Evolutionary conservation across 306 rosid genomes (phyloP), one percentile per base, ranked within the genome.

Genomic region (Dalbergia cochinchinensis): DNA sequence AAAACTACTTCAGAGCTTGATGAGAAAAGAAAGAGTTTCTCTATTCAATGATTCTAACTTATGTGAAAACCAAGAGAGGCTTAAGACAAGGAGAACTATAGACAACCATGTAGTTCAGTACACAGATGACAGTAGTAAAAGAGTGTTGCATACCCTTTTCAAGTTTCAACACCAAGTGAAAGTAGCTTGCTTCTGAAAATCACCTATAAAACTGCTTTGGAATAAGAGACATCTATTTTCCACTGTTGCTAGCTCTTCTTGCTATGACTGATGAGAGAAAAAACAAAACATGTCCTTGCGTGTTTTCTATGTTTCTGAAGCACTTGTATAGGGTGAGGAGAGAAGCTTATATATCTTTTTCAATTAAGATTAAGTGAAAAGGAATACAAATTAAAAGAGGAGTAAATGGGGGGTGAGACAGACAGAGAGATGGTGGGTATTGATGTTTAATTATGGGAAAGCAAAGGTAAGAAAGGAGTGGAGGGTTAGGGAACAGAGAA

Each of bases 401-500:
- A 71, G 77, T 50, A 63, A 80, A 78, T 74, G 77, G 74, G 55
- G 44, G 22, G 78, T 41, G 72, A 65, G 76, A 63, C 70, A 71
- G 80, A 81, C 66, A 70, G 59, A 78, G 84, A 77, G 90, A 68
- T 60, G 82, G 82, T 82, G 87, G 84, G 90, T 61, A 66, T 76
- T 79, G 88, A 82, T 85, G 90, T 85, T 83, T 83, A 86, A 85
- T 86, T 79, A 87, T 86, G 87, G 82, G 67, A 86, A 90, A 86
- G 86, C 85, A 82, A 76, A 82, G 87, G 83, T 82, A 57, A 71
- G 85, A 77, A 65, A 78, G 66, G 85, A 71, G 81, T 74, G 85
- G 82, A 42, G 83, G 44, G 86, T 19, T 42, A 60, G 80, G 85
- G 88, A 76, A 84, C 85, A 82, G 85, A 79, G 79, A 83, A 82